A percentile compares a stretch with the other conserved stretches of the same genome.
These are phyloP conservation scores for Pyropia haitanensis DNA, from an alignment of 23 red algal species.

Conservation along the genomic window DNA sequence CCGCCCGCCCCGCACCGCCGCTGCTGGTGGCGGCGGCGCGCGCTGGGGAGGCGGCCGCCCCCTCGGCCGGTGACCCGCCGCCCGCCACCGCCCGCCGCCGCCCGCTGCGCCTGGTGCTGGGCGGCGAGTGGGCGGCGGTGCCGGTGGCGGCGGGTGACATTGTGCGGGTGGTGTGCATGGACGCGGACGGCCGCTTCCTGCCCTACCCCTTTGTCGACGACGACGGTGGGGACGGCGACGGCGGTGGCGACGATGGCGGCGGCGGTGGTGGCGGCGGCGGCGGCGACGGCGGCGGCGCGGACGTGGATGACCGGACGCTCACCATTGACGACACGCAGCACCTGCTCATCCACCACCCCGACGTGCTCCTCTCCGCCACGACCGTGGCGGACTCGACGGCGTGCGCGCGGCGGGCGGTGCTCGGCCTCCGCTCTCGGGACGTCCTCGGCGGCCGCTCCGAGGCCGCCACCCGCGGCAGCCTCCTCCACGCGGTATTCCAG, in stretches of 20 bases:
- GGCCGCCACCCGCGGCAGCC: no score
- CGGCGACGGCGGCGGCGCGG: not conserved
- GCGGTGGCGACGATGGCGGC: no score
- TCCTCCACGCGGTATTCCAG: no score
- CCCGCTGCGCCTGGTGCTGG: constrained; percentile 14
- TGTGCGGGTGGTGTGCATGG: constrained; percentile 28
- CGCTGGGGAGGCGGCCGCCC: no score
- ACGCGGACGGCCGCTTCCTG: not conserved
- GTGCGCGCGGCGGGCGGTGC: constrained; percentile 50
- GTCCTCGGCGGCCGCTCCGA: no score
- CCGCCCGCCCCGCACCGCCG: no score
- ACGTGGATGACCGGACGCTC: not conserved
- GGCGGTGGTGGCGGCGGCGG: no score
- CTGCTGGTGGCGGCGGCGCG: no score
- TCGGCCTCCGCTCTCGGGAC: constrained; percentile 23
- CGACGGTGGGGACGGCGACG: no score
- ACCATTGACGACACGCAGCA: constrained; percentile 33
- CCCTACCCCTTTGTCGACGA: not conserved
- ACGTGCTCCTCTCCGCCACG: constrained; percentile 62
- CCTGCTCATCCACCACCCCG: constrained; percentile 59
- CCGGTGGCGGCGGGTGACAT: constrained; percentile 16
- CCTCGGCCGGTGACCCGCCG: no score
- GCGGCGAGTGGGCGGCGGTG: constrained; percentile 30
- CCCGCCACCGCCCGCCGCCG: not conserved
- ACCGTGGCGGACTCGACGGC: constrained; percentile 51